Conservation (phyloP, 2,329 filamentous ascomycete genomes). For the Elsinoe fawcettii region DNA sequence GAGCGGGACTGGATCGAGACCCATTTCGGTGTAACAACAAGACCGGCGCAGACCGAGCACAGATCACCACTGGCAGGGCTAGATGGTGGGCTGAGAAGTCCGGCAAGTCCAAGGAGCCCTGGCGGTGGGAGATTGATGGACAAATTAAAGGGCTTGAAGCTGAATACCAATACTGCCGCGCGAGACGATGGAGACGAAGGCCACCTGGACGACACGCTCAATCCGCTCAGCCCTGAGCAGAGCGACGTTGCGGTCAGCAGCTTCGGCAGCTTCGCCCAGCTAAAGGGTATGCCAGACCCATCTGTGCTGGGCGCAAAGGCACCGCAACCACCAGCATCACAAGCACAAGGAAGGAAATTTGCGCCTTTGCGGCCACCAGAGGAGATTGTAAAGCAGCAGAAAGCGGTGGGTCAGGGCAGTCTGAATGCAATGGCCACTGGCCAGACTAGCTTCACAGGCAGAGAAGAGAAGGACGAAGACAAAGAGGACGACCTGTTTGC, state of each 20-base stretch:
- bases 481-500: conserved; percentile 79
- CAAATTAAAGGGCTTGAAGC: conserved; percentile 68
- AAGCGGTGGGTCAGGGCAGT: conserved; percentile 20
- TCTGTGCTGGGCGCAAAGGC: conserved; percentile 38
- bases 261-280: conserved; percentile 50
- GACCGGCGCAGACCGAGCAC: conserved; percentile 25
- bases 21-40: conserved; percentile 60
- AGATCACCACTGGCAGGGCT: conserved; percentile 29
- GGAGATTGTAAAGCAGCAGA: conserved; percentile 33
- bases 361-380: conserved; percentile 31
- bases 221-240: conserved; percentile 54
- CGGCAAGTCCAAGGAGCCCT: conserved; percentile 53
- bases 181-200: conserved; percentile 20
- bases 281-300: conserved; percentile 41
- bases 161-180: conserved; percentile 25
- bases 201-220: conserved; percentile 28
- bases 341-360: conserved; percentile 18
- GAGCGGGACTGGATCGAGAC: conserved; percentile 80
- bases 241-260: conserved; percentile 57
- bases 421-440: conserved; percentile 36
- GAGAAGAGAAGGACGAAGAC: conserved; percentile 38
- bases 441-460: conserved; percentile 28
- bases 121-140: conserved; percentile 64
- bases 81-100: conserved; percentile 37
- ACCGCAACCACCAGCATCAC: conserved; percentile 27